Evolutionary conservation across 2,329 filamentous ascomycete genomes (phyloP), one percentile per base, ranked within the genome.

Genomic region (Fusarium austroafricanum): DNA sequence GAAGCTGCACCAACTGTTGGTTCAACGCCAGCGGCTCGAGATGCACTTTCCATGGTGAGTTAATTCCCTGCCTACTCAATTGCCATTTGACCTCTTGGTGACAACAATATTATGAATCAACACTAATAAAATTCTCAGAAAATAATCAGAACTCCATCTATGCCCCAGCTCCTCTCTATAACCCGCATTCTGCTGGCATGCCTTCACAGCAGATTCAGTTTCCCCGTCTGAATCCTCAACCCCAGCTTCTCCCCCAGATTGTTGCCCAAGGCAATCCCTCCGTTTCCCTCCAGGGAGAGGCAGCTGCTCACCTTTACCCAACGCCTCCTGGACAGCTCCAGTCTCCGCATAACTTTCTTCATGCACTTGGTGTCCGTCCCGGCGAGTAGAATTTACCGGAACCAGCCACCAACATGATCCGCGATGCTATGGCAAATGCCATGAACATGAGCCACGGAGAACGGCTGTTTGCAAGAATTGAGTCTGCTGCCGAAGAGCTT

Each of bases 1-100:
- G 87, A 11, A 87, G 85, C 71, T 89, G 87, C 65, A 83, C 86
- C 58, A 89, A 89, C 71, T 89, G 87, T 73, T 89, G 87, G 86
- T 89, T 86, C 75, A 89, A 89, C 57, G 86, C 86, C 10, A 87
- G 85, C 50, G 86, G 86, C 11, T 82, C 85, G 11, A 78, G 86
- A 50, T 89, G 87, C 63, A 88, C 86, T 15, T 89, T 88, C 71
- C 87, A 88, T 61, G 85, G 86, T 88, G 78, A 67, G 83, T 74
- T 29, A 2, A 51, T 33, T n/a, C 10, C 33, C n/a, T 11, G 15
- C 28, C 26, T 23, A 15, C 8, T 23, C n/a, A 10, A 26, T 26
- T 20, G 35, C 18, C 53, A 23, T 26, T 23, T 26, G 9, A 14
- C 11, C 28, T 39, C 28, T 35, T 40, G 12, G 28, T n/a, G 17